Percentiles rank a stretch among this genome's conserved stretches.
Conservation (phyloP, 1,284 basidiomycete genomes). For the Trichosporon sp. region DNA sequence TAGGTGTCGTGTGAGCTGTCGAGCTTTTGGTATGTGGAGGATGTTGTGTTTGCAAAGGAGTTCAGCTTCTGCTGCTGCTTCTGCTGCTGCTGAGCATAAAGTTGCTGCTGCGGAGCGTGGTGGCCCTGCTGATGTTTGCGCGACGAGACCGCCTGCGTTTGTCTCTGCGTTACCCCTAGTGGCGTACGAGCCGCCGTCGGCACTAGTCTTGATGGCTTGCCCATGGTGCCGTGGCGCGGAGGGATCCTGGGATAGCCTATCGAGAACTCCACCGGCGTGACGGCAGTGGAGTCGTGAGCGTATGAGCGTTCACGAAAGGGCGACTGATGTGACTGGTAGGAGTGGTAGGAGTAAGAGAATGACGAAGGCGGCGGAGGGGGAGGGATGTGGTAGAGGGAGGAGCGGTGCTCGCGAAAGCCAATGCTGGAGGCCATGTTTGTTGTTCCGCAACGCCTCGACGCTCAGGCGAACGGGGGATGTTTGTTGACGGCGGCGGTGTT, state of each 20-base stretch:
- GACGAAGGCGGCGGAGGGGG: neutral
- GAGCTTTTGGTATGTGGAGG: neutral
- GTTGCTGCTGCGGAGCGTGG: neutral
- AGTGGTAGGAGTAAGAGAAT: neutral
- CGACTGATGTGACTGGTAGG: neutral
- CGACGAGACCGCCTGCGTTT: neutral
- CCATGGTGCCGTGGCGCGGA: conserved; percentile 2
- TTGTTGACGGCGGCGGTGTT: neutral
- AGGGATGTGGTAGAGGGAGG: neutral
- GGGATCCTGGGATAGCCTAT: neutral
- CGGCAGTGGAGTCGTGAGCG: neutral
- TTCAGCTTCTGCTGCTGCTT: neutral
- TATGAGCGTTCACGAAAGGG: neutral
- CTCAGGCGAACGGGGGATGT: neutral
- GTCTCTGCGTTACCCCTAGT: neutral
- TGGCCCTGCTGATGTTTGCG: neutral
- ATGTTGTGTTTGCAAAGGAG: neutral
- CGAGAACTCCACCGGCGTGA: neutral
- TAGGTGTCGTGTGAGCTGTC: neutral
- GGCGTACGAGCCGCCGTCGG: neutral
- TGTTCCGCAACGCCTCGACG: too few species aligned
- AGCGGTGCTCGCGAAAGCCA: neutral
- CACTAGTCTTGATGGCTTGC: neutral
- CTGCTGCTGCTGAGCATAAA: neutral
- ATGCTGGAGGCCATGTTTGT: neutral